Evolutionary conservation across 2,329 filamentous ascomycete genomes (phyloP).

Genomic region (Cadophora malorum): DNA sequence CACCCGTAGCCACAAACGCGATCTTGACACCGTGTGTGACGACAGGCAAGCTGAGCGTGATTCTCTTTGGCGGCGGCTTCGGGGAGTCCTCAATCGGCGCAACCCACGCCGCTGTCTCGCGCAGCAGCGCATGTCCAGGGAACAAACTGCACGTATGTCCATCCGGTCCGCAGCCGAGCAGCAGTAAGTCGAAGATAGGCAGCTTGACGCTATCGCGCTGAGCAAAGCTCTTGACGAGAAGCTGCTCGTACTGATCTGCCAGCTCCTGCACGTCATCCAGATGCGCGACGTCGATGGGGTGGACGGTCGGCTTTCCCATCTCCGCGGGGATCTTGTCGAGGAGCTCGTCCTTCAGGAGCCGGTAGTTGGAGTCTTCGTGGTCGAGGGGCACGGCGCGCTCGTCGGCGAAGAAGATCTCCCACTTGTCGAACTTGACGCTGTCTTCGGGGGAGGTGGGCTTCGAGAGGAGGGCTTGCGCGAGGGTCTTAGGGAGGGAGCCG

Average conservation of each 20-base stretch:
- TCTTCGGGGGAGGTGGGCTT: slow-evolving; percentile 58
- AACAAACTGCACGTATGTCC: slow-evolving; percentile 98
- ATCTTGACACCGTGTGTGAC: slow-evolving; percentile 86
- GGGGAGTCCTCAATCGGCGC: slow-evolving; percentile 90
- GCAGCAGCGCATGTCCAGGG: slow-evolving; percentile 84
- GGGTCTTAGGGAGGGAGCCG: slow-evolving; percentile 86
- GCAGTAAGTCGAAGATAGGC: slow-evolving; percentile 91
- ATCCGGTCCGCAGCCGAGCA: slow-evolving; percentile 93
- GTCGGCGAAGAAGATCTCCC: slow-evolving; percentile 99
- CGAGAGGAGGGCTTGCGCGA: slow-evolving; percentile 82
- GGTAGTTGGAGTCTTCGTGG: slow-evolving; percentile 94
- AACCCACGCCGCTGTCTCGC: slow-evolving; percentile 90
- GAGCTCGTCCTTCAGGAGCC: slow-evolving; percentile 83
- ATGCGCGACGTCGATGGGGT: slow-evolving; percentile 74
- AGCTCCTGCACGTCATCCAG: slow-evolving; percentile 84
- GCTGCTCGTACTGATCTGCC: slow-evolving; percentile 92
- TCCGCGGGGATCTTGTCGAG: slow-evolving; percentile 83
- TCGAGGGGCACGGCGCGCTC: slow-evolving; percentile 93
- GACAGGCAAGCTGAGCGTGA: slow-evolving; percentile 91
- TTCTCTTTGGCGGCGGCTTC: slow-evolving; percentile 89
- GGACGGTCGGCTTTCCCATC: slow-evolving; percentile 70
- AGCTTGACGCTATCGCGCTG: slow-evolving; percentile 92
- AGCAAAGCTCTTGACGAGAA: slow-evolving; percentile 84
- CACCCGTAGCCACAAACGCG: slow-evolving; percentile 90
- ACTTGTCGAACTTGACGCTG: slow-evolving; percentile 78